These are phyloP conservation scores for Pichia thaimueangensis DNA, from an alignment of 805 yeast genomes.

Conservation along the genomic window DNA sequence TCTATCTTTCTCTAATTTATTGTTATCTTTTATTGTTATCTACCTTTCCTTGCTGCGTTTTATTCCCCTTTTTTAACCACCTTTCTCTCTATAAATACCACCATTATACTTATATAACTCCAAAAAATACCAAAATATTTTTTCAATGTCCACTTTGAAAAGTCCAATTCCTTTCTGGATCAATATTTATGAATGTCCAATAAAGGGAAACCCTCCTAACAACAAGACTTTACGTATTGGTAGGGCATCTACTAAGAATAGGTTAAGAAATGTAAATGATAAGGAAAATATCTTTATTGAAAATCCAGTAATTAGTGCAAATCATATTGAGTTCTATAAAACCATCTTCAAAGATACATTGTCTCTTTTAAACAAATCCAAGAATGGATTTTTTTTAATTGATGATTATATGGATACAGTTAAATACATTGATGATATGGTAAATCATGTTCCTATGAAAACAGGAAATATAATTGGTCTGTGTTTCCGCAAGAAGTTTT, in stretches of 20 bases:
- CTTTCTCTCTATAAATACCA: too few species aligned
- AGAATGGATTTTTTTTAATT: conserved; percentile 8
- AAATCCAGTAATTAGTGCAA: conserved; percentile 23
- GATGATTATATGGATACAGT: not conserved
- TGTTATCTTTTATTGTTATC: too few species aligned
- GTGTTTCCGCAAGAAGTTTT: not conserved
- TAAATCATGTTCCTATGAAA: not conserved
- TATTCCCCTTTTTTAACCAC: too few species aligned
- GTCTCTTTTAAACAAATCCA: conserved; percentile 8
- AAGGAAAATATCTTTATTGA: conserved; percentile 16
- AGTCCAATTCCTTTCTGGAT: not conserved
- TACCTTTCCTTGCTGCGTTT: too few species aligned
- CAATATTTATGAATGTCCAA: not conserved
- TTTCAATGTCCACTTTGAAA: too few species aligned
- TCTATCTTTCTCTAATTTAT: too few species aligned
- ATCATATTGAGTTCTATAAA: conserved; percentile 15
- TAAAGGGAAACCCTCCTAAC: not conserved
- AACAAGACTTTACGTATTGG: conserved; percentile 17
- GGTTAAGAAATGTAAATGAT: conserved; percentile 9
- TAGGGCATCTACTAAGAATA: conserved; percentile 18
- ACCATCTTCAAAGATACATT: not conserved
- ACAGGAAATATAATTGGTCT: conserved; percentile 5
- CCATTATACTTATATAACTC: too few species aligned
- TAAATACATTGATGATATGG: not conserved
- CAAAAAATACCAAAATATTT: too few species aligned